These are phyloP conservation scores for Malassezia psittaci DNA, from an alignment of 1,284 basidiomycete species.

Conservation along the genomic window DNA sequence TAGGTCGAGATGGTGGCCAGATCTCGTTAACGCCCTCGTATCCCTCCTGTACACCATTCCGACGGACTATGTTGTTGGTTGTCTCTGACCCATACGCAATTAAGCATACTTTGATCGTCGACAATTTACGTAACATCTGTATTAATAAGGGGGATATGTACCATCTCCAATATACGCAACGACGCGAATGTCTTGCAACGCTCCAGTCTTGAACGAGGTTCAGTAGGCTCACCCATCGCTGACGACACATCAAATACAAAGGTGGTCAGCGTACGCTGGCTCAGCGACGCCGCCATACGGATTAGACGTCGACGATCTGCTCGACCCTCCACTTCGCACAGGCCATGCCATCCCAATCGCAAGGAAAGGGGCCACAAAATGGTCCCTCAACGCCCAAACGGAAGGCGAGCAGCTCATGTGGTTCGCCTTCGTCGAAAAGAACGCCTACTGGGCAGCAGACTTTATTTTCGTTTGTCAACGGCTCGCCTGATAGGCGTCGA, in stretches of 20 bases:
- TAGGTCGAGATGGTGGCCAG: constrained; percentile 11
- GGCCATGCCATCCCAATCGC: not conserved
- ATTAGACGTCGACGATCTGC: no score
- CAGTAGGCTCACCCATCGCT: not conserved
- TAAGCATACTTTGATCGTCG: constrained; percentile 12
- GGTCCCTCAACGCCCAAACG: not conserved
- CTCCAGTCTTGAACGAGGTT: constrained; percentile 3
- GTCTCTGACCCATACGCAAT: constrained; percentile 5
- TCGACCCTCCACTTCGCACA: constrained; percentile 1
- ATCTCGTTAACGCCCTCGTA: constrained; percentile 2
- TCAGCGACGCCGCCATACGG: not conserved
- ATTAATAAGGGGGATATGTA: not conserved
- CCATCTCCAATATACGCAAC: constrained; percentile 14
- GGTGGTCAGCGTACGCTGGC: constrained; percentile 14
- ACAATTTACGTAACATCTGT: constrained; percentile 13
- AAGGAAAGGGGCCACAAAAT: not conserved
- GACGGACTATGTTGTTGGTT: not conserved
- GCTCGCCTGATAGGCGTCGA: not conserved
- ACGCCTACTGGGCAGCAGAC: not conserved
- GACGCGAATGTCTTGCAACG: constrained; percentile 5
- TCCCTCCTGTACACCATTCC: not conserved
- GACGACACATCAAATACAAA: constrained; percentile 15
- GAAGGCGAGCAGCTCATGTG: not conserved
- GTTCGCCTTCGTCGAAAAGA: not conserved
- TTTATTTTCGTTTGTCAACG: not conserved